Evolutionary conservation across 2,329 filamentous ascomycete species (phyloP), one percentile per base, ranked within the genome.

Genomic region (Penicillium aurantiogriseum): DNA sequence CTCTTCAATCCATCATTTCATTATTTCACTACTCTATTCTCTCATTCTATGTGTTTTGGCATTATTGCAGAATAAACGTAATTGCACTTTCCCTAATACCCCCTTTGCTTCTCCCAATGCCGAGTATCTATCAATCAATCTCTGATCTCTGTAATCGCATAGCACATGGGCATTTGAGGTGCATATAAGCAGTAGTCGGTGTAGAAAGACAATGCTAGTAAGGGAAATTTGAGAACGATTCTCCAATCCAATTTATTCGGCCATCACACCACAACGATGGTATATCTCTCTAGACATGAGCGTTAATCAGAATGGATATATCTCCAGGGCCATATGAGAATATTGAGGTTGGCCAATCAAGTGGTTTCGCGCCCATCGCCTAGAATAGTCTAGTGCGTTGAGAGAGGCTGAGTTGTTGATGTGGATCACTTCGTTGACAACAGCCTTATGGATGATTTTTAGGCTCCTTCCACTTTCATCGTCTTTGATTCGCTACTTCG

Each of bases 71-170:
- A 31, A 38, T 45, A 23, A 44, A 51, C 40, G 44, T 27, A 27
- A 11, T 33, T 44, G 47, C 39, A 23, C 31, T n/a, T 44, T 43
- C 47, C 54, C 27, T 56, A 56, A 58, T 60, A 21, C 21, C 44
- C 43, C n/a, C 2, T 27, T 31, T 36, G 8, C 17, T 45, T 50
- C 13, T 48, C 38, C 25, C 25, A 29, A n/a, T 44, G 17, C 17
- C 21, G 39, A 33, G 17, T 54, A 25, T 42, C 43, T 33, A 50
- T 51, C 35, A 40, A 49, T 49, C 51, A 49, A 54, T 40, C 8
- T 27, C 21, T 40, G 44, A 1, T 27, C n/a, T 47, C 39, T 25
- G 6, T 35, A 48, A 17, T 47, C 5, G 3, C 13, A 47, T 19
- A 23, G 4, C 31, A 8, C 25, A 17, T 29, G 5, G 17, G 25